Conservation (phyloP, 2,329 filamentous ascomycete genomes). For the Botrytis elliptica region DNA sequence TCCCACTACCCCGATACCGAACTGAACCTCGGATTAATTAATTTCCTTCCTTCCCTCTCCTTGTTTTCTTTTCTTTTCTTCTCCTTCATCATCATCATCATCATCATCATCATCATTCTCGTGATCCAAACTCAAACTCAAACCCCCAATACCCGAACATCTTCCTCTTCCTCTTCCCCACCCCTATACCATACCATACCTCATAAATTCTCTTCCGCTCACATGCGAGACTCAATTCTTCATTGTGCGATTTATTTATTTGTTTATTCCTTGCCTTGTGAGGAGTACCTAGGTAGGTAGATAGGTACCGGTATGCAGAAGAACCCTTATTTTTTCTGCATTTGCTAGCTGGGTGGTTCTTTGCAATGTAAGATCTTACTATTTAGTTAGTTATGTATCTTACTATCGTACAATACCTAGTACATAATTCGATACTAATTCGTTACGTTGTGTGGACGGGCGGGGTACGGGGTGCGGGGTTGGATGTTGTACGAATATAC, state of each 20-base stretch:
- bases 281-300: too few species aligned
- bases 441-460: not conserved
- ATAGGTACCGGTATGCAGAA: too few species aligned
- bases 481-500: too few species aligned
- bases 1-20: not conserved
- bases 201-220: not conserved
- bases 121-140: conserved; percentile 48
- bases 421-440: too few species aligned
- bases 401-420: too few species aligned
- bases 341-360: too few species aligned
- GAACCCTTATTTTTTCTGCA: not conserved
- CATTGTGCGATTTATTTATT: too few species aligned
- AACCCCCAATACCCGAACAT: not conserved
- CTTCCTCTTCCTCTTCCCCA: too few species aligned
- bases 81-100: conserved; percentile 60
- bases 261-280: too few species aligned
- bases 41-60: not conserved
- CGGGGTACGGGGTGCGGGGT: not conserved
- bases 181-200: not conserved
- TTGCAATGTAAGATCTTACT: too few species aligned
- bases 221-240: not conserved
- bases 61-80: conserved; percentile 45
- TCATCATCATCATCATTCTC: conserved; percentile 54
- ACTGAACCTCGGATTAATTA: not conserved
- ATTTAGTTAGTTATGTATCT: too few species aligned